Percentiles rank a stretch among this genome's conserved stretches.
Evolutionary conservation across 1,284 basidiomycete genomes (phyloP).

Genomic region (Amylostereum areolatum): DNA sequence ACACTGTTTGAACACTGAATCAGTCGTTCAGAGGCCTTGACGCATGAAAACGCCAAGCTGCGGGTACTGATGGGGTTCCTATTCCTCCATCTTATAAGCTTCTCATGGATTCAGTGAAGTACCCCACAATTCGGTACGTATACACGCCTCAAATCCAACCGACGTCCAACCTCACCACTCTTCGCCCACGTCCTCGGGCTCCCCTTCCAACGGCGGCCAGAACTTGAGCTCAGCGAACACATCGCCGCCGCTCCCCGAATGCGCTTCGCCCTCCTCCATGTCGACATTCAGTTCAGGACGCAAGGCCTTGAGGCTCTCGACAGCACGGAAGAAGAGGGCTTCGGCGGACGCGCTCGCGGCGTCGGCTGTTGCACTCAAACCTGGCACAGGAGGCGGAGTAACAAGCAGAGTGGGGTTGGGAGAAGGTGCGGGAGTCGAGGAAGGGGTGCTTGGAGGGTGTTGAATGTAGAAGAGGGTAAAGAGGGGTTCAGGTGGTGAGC

Average conservation of each 20-base stretch:
- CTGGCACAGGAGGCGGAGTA: constrained; percentile 31
- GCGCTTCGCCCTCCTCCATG: constrained; percentile 8
- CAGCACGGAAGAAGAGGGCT: constrained; percentile 51
- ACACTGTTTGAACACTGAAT: too few species aligned
- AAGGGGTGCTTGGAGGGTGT: constrained; percentile 15
- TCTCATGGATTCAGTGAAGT: too few species aligned
- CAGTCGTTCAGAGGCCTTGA: too few species aligned
- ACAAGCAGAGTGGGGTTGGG: constrained; percentile 26
- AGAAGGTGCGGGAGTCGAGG: constrained; percentile 2
- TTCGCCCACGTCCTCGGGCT: constrained; percentile 21
- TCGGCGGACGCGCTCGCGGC: constrained; percentile 54
- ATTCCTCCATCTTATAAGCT: too few species aligned
- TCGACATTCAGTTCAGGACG: constrained; percentile 5
- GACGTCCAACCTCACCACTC: constrained; percentile 14
- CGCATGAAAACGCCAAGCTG: too few species aligned
- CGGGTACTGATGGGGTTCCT: too few species aligned
- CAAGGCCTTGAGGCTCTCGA: constrained; percentile 17
- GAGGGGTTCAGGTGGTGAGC: constrained; percentile 28
- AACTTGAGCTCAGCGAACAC: constrained; percentile 22
- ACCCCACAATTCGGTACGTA: too few species aligned
- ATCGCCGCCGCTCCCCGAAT: constrained; percentile 8
- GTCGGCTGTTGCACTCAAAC: constrained; percentile 53
- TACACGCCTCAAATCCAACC: too few species aligned
- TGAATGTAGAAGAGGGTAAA: constrained; percentile 57
- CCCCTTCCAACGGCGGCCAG: constrained; percentile 27